Evolutionary conservation across 1,284 basidiomycete genomes (phyloP).

Genomic region (Ganoderma lingzhi): DNA sequence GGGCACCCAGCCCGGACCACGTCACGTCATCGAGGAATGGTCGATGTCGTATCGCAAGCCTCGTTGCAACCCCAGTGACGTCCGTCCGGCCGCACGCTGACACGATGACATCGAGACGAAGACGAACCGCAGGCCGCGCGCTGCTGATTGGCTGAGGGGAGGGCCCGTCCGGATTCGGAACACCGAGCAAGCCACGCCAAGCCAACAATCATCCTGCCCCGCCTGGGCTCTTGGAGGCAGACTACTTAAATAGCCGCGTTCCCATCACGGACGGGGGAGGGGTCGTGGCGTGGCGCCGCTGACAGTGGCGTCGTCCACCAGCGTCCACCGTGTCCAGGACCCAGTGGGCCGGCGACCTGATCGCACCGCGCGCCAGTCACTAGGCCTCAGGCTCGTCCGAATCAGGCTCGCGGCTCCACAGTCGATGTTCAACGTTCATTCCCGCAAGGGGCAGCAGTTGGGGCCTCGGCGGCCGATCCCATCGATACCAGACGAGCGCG

Average conservation of each 20-base stretch:
- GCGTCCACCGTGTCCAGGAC: neutral
- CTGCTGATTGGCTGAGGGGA: neutral
- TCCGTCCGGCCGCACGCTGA: neutral
- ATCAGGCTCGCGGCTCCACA: neutral
- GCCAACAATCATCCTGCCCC: neutral
- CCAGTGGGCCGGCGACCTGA: slow-evolving; percentile 4
- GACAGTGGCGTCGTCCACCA: neutral
- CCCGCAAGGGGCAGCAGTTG: neutral
- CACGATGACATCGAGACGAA: slow-evolving; percentile 4
- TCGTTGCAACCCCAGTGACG: slow-evolving; percentile 7
- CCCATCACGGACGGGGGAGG: neutral
- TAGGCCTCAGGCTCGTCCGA: neutral
- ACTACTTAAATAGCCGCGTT: neutral
- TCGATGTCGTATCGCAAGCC: neutral
- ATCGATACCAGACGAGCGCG: slow-evolving; percentile 3
- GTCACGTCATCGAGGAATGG: slow-evolving; percentile 4
- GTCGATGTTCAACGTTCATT: neutral
- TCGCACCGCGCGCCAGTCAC: neutral
- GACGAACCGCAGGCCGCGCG: neutral
- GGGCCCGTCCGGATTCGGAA: neutral
- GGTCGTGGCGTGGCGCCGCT: slow-evolving; percentile 1
- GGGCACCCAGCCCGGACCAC: neutral
- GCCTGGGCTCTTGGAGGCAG: neutral
- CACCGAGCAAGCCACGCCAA: slow-evolving; percentile 6
- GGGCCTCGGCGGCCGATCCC: slow-evolving; percentile 10